A percentile compares a stretch with the other conserved stretches of the same genome.
These are phyloP conservation scores for Osmanthus fragrans DNA, from an alignment of 257 asterid genomes.

Conservation along the genomic window DNA sequence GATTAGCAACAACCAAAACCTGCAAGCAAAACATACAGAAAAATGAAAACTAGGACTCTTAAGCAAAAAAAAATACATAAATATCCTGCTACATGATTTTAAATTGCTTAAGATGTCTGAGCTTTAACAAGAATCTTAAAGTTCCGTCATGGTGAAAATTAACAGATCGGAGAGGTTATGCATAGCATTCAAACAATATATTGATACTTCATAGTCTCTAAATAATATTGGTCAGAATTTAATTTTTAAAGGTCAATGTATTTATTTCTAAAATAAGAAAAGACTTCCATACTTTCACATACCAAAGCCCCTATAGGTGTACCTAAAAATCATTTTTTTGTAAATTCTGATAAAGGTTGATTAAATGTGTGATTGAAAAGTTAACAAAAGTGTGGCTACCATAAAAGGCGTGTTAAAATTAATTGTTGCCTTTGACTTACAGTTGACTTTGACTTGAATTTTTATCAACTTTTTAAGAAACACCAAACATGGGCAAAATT, in stretches of 20 bases:
- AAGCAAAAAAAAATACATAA: background rate
- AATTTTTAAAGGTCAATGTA: background rate
- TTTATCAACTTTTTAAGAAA: no score
- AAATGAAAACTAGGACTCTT: conserved; percentile 1
- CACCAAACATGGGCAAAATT: background rate
- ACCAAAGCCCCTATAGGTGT: background rate
- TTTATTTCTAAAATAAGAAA: background rate
- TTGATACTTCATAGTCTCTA: background rate
- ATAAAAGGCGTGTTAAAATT: no score
- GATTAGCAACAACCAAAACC: conserved; percentile 98
- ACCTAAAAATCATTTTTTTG: no score
- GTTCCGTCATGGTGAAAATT: background rate
- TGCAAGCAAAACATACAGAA: conserved; percentile 25
- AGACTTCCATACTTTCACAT: background rate
- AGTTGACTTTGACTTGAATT: no score
- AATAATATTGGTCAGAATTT: background rate
- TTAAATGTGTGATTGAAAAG: no score
- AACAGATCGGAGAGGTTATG: background rate
- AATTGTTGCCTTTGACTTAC: no score
- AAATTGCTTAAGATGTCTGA: background rate
- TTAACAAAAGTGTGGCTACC: no score
- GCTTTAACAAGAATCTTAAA: background rate
- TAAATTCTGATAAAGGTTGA: no score
- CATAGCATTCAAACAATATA: background rate
- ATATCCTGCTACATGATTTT: background rate